phyloP scores from a whole-genome alignment of 2,329 filamentous ascomycete genomes.

The Aspergillus spinulosporus region DNA sequence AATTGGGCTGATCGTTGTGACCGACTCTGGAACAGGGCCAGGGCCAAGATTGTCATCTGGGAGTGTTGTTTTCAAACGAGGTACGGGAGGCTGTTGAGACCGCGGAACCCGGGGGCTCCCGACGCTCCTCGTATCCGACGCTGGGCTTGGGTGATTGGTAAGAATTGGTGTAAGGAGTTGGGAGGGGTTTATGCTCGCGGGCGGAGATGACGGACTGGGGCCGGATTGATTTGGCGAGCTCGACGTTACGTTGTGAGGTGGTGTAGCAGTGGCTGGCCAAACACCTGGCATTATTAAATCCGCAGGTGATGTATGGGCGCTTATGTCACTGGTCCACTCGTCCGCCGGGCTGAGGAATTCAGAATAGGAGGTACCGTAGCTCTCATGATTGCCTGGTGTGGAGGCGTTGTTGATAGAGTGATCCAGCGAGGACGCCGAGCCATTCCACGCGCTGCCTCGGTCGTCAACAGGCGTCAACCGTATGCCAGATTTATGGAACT shows the following conservation, averaged over 20 bases:
- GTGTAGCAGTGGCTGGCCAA: conserved; percentile 15
- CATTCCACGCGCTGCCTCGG: conserved; percentile 20
- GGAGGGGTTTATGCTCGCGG: conserved; percentile 23
- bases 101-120: conserved; percentile 16
- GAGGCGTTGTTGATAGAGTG: conserved; percentile 13
- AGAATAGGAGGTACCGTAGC: conserved; percentile 23
- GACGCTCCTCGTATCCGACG: conserved; percentile 24
- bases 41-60: conserved; percentile 28
- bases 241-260: conserved; percentile 6
- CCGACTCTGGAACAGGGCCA: conserved; percentile 20
- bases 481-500: conserved; percentile 36
- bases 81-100: conserved; percentile 24
- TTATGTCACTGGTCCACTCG: conserved; percentile 31
- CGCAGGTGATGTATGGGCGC: conserved; percentile 30
- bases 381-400: conserved; percentile 15
- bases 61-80: conserved; percentile 29
- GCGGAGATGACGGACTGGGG: conserved; percentile 18
- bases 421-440: conserved; percentile 18
- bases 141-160: conserved; percentile 33
- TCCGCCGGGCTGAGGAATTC: conserved; percentile 35
- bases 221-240: conserved; percentile 1
- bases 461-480: conserved; percentile 32
- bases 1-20: conserved; percentile 43
- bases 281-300: conserved; percentile 24
- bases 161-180: conserved; percentile 38